Evolutionary conservation across 192 early-diverging fungal species (phyloP), one percentile per base, ranked within the genome.

Genomic region (Haplosporangium gracile): DNA sequence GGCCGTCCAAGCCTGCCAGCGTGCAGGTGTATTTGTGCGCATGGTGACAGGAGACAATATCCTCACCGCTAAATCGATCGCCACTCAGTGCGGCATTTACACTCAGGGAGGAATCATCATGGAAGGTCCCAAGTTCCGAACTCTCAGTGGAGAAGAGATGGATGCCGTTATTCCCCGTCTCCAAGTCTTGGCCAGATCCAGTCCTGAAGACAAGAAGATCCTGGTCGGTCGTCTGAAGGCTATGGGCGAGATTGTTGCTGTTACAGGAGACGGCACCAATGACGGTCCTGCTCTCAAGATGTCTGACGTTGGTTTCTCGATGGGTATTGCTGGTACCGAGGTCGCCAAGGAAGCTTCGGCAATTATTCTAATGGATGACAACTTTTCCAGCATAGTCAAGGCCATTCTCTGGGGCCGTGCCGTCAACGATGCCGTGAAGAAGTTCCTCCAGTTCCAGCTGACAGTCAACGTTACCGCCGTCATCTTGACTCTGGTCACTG

Each of bases 201-300:
- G 95, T 82, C 99, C 99, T 26, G 92, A 96, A 70, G 99, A 99
- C 87, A 99, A 99, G 87, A 96, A 96, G 84, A 96, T 98, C 79
- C 90, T 99, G 26, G 98, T 99, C 11, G 91, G 94, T 43, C 92
- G 95, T 79, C 90, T 99, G 76, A 97, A 96, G 83, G 91, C 94
- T 53, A 90, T 98, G 57, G 96, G 97, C 63, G 97, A 99, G 86
- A 96, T 98, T 68, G 99, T 99, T 8, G 97, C 99, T 0, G 98
- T 99, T 0, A 99, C 98, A 53, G 99, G 99, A 40, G 99, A 99
- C 90, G 99, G 99, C 15, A 99, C 99, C n/a, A 99, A 99, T 88
- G 99, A 99, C 87, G 99, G 96, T 0, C 95, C 95, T 22, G 99
- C 99, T 13, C 90, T 99, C 68, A 97, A 97, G 84, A 90, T 93